A percentile compares a stretch with the other conserved stretches of the same genome.
phyloP scores from a whole-genome alignment of 1,139 yeast genomes.

The Protomyces inouyei region DNA sequence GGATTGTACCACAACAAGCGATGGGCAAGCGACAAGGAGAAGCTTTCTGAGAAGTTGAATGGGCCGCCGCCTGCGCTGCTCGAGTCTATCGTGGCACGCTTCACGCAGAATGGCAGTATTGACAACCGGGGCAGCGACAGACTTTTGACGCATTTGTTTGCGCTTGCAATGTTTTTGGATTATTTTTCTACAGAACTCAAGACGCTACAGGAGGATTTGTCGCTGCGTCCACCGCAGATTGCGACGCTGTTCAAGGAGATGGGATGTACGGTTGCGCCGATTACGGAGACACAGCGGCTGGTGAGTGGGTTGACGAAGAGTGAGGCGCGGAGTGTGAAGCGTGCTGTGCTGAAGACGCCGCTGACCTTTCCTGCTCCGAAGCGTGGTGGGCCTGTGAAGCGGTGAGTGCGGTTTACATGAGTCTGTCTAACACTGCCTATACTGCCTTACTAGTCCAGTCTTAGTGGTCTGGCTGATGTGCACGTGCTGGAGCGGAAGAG shows the following conservation, averaged over 20 bases:
- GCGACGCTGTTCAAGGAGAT: constrained; percentile 63
- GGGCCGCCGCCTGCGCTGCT: constrained; percentile 67
- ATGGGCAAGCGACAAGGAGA: constrained; percentile 50
- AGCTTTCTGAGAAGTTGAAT: constrained; percentile 57
- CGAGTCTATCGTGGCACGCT: constrained; percentile 68
- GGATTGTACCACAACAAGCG: constrained; percentile 77
- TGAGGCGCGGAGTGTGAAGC: constrained; percentile 62
- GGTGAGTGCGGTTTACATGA: too few species aligned
- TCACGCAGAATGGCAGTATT: constrained; percentile 66
- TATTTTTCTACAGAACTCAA: constrained; percentile 68
- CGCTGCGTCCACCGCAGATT: constrained; percentile 55
- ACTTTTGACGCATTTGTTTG: constrained; percentile 70
- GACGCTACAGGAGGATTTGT: constrained; percentile 79
- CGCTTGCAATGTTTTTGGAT: constrained; percentile 68
- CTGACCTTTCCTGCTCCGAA: constrained; percentile 68
- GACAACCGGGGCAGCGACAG: constrained; percentile 67
- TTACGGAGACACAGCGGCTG: constrained; percentile 76
- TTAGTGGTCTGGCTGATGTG: too few species aligned
- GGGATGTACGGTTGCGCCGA: constrained; percentile 74
- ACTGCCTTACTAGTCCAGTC: too few species aligned
- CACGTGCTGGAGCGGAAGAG: too few species aligned
- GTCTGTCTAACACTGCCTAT: too few species aligned
- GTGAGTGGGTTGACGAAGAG: constrained; percentile 71
- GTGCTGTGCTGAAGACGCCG: constrained; percentile 83
- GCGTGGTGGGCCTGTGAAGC: constrained; percentile 4